phyloP scores from a whole-genome alignment of 2,329 filamentous ascomycete species.

The Phaeosphaeriaceae sp. region DNA sequence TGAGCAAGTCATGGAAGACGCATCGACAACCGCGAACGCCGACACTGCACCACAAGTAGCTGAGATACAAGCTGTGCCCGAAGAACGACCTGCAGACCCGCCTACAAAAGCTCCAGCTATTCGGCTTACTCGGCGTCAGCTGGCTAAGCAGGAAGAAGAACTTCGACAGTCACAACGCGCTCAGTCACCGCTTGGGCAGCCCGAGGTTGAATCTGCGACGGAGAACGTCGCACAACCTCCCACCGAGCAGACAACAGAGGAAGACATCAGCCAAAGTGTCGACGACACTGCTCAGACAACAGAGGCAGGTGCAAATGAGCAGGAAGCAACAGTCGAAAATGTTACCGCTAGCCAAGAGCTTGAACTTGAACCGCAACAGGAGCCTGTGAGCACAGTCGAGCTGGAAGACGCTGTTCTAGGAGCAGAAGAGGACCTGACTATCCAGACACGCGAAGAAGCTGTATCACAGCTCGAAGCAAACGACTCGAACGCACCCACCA shows the following conservation, averaged over 20 bases:
- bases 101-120: conserved; percentile 29
- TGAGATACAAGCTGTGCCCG: conserved; percentile 22
- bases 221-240: conserved; percentile 14
- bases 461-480: background rate
- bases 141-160: conserved; percentile 43
- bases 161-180: conserved; percentile 29
- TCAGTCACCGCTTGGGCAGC: conserved; percentile 7
- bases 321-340: background rate
- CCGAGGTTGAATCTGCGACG: conserved; percentile 12
- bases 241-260: conserved; percentile 7
- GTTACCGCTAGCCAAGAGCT: background rate
- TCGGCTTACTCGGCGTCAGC: conserved; percentile 44
- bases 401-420: background rate
- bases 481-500: conserved; percentile 1
- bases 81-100: conserved; percentile 32
- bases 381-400: background rate
- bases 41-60: conserved; percentile 24
- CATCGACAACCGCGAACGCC: conserved; percentile 12
- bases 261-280: background rate
- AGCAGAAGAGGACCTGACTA: conserved; percentile 6
- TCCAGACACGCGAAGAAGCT: conserved; percentile 3
- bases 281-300: background rate
- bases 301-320: background rate
- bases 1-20: background rate
- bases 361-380: background rate